These are phyloP conservation scores for Achaetomium macrosporum DNA, from an alignment of 2,329 filamentous ascomycete genomes.

Conservation along the genomic window DNA sequence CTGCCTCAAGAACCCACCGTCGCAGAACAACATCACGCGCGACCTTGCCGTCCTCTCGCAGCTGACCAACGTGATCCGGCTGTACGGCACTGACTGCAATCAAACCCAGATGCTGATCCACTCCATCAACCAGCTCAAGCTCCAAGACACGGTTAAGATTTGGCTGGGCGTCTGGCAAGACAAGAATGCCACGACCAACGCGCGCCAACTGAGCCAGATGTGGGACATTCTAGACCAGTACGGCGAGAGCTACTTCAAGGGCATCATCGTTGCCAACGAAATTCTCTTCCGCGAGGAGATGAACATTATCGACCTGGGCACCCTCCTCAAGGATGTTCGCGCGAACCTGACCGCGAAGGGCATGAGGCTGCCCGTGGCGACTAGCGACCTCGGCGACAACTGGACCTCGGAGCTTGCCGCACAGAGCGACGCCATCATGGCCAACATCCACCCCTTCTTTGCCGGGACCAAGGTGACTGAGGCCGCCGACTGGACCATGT, in stretches of 20 bases:
- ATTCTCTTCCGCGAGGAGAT: slow-evolving; percentile 73
- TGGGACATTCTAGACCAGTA: slow-evolving; percentile 73
- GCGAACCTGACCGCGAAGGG: slow-evolving; percentile 62
- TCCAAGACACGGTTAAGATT: slow-evolving; percentile 70
- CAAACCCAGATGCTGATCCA: slow-evolving; percentile 92
- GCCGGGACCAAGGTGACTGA: slow-evolving; percentile 63
- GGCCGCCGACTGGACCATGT: slow-evolving; percentile 74
- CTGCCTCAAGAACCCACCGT: slow-evolving; percentile 70
- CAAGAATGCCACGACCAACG: slow-evolving; percentile 73
- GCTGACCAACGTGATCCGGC: slow-evolving; percentile 76
- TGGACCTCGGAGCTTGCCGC: slow-evolving; percentile 67
- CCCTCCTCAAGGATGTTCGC: slow-evolving; percentile 61
- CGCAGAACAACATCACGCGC: slow-evolving; percentile 89
- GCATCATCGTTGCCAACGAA: slow-evolving; percentile 77
- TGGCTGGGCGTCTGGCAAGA: slow-evolving; percentile 97
- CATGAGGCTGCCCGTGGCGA: slow-evolving; percentile 72
- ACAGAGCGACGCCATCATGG: slow-evolving; percentile 83
- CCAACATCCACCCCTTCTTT: slow-evolving; percentile 96
- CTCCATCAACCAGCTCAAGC: slow-evolving; percentile 66
- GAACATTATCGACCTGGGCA: slow-evolving; percentile 56
- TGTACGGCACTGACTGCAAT: slow-evolving; percentile 96
- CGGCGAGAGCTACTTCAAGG: slow-evolving; percentile 64
- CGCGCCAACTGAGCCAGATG: slow-evolving; percentile 75
- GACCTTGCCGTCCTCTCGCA: slow-evolving; percentile 88
- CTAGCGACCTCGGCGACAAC: slow-evolving; percentile 82